Conservation (phyloP, 2,329 filamentous ascomycete genomes). For the Arthrobotrys megalospora region DNA sequence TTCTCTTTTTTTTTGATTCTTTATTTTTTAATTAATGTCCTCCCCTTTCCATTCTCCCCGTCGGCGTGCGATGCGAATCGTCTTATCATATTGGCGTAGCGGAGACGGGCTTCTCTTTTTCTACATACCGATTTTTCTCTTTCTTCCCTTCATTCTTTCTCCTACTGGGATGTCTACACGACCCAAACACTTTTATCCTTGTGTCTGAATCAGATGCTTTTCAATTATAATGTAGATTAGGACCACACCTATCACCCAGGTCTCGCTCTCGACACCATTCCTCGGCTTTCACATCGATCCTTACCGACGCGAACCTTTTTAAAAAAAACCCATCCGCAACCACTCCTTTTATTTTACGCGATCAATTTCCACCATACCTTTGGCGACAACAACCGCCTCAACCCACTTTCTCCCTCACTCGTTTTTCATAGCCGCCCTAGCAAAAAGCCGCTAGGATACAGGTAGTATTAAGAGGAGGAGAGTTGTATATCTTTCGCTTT, state of each 20-base stretch:
- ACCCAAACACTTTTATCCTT: slow-evolving; percentile 6
- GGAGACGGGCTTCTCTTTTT: slow-evolving; percentile 10
- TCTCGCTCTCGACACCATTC: not conserved
- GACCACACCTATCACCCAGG: slow-evolving; percentile 15
- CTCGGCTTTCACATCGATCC: slow-evolving; percentile 5
- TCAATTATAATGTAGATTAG: slow-evolving; percentile 60
- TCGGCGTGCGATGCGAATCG: slow-evolving; percentile 9
- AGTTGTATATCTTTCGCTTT: slow-evolving; percentile 2
- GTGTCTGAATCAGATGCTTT: slow-evolving; percentile 57
- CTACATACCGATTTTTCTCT: not conserved
- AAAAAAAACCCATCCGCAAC: not conserved
- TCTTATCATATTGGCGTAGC: slow-evolving; percentile 10
- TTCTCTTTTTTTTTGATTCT: slow-evolving; percentile 42
- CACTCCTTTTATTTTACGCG: slow-evolving; percentile 7
- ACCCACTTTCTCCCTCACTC: not conserved
- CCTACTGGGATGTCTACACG: not conserved
- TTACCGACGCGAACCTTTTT: not conserved
- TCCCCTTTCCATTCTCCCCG: slow-evolving; percentile 26
- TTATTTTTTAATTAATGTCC: slow-evolving; percentile 55
- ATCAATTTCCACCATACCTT: not conserved
- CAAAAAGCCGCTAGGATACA: not conserved
- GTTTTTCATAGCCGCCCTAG: slow-evolving; percentile 1
- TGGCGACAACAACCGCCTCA: not conserved
- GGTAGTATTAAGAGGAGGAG: not conserved
- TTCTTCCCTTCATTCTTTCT: not conserved